Conservation (phyloP, 2,329 filamentous ascomycete genomes). For the Rutstroemia sp. region DNA sequence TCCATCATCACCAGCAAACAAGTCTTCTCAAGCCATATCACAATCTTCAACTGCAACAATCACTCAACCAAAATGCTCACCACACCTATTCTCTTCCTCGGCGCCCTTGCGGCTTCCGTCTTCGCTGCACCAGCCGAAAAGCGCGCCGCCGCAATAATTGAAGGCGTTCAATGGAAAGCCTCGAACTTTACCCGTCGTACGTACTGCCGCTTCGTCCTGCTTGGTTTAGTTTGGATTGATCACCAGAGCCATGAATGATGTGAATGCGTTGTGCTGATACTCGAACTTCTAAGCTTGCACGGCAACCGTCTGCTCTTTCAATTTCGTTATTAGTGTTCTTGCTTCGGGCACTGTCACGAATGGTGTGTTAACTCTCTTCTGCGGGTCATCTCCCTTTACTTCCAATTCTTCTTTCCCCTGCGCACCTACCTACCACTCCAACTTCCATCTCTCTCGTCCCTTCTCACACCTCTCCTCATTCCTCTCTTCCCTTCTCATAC, state of each 20-base stretch:
- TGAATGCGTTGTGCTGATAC: background rate
- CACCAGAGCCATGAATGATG: background rate
- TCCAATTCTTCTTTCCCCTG: background rate
- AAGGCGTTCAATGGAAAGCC: conserved; percentile 8
- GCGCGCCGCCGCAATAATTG: background rate
- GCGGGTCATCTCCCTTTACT: background rate
- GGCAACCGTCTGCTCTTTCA: background rate
- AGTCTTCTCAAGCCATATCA: background rate
- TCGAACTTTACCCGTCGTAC: conserved; percentile 10
- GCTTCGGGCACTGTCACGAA: background rate
- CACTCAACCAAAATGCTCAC: conserved; percentile 3
- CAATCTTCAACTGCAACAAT: background rate
- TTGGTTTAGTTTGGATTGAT: background rate
- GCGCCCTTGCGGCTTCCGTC: background rate
- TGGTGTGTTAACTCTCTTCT: background rate
- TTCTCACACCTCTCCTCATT: background rate
- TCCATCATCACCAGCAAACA: background rate
- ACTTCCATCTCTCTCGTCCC: background rate
- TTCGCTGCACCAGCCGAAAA: background rate
- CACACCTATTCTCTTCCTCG: background rate
- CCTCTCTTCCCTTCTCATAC: background rate
- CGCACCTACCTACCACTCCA: no score
- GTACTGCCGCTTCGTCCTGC: background rate
- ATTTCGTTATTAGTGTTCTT: background rate
- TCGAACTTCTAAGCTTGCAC: background rate